Base-by-base conservation (phyloP, 306 rosid species). In the Cucurbita ficifolia region DNA sequence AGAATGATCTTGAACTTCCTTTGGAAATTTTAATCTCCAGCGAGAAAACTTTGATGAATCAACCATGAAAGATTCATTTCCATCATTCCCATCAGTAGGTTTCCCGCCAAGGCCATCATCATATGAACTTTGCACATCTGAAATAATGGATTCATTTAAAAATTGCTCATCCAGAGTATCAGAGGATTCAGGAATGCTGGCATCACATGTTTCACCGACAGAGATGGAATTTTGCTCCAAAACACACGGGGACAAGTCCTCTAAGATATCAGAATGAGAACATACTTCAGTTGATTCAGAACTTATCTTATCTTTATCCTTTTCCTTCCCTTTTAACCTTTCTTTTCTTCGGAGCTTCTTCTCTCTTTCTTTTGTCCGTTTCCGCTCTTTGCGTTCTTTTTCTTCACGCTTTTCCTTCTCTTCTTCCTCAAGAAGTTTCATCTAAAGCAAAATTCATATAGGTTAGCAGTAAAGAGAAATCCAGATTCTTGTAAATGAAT, bases 401-500 rank as follows among this genome's bases (percentile, higher is more conserved):
- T 91, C 99, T 82, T 91, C 97, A 49, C 96, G 97, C 77, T 89
- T 95, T 81, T 91, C 99, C 86, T 89, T 88, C 87, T 95, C 99
- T 87, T 95, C 99, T 84, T 95, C 99, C 81, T 95, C 97, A 84
- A 95, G 93, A 87, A 95, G 99, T 80, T 95, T 95, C 85, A 80
- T 88, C 99, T 95, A 87, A 36, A 81, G 42, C 72, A 73, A 79
- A 84, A 70, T 73, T 10, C 17, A 5, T 13, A 82, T 74, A 82
- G 79, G 74, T 77, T 13, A 77, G 74, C n/a, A 72, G 61, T 64
- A 56, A 63, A 75, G 64, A 73, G 69, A 56, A 67, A 74, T 8
- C 50, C 45, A 11, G 64, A 35, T 46, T n/a, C 29, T 59, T 65
- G 42, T 36, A 67, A 62, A 40, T 29, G 49, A 63, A 75, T 69